Evolutionary conservation across 192 early-diverging fungal species (phyloP).

Genomic region (Coemansia sp.): DNA sequence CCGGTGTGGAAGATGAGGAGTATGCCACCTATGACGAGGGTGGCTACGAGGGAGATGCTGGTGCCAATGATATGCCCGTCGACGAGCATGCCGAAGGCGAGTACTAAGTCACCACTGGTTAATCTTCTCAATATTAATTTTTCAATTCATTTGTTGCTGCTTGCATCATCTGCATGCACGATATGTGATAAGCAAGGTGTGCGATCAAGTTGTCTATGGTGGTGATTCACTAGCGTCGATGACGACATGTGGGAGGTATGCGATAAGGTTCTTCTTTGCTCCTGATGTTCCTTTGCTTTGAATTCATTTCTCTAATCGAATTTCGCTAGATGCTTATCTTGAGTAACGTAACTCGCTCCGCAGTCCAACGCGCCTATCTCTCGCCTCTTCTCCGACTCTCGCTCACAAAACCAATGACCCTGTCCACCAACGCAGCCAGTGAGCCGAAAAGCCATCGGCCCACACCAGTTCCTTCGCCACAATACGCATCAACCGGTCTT

Average conservation of each 20-base stretch:
- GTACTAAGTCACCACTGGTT: slow-evolving; percentile 8
- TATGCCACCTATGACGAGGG: background rate
- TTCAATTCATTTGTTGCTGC: background rate
- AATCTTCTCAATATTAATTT: background rate
- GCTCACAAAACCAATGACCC: slow-evolving; percentile 11
- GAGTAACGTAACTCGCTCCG: slow-evolving; percentile 2
- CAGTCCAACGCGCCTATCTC: slow-evolving; percentile 4
- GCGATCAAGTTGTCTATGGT: background rate
- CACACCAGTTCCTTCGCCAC: slow-evolving; percentile 30
- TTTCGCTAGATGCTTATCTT: background rate
- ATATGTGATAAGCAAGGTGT: background rate
- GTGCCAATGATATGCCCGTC: background rate
- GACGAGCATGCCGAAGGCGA: slow-evolving; percentile 11
- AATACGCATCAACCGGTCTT: slow-evolving; percentile 40
- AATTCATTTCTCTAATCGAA: background rate
- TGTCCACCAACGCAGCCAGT: background rate
- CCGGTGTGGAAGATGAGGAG: slow-evolving; percentile 20
- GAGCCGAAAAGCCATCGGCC: background rate
- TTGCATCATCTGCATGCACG: slow-evolving; percentile 2
- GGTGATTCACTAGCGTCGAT: background rate
- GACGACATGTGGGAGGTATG: background rate
- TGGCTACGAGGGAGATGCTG: slow-evolving; percentile 6
- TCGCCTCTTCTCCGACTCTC: background rate
- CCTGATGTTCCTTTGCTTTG: background rate
- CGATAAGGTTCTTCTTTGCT: background rate